phyloP scores from a whole-genome alignment of 768 basidiomycete species.

The Leccinum fibrillosum region DNA sequence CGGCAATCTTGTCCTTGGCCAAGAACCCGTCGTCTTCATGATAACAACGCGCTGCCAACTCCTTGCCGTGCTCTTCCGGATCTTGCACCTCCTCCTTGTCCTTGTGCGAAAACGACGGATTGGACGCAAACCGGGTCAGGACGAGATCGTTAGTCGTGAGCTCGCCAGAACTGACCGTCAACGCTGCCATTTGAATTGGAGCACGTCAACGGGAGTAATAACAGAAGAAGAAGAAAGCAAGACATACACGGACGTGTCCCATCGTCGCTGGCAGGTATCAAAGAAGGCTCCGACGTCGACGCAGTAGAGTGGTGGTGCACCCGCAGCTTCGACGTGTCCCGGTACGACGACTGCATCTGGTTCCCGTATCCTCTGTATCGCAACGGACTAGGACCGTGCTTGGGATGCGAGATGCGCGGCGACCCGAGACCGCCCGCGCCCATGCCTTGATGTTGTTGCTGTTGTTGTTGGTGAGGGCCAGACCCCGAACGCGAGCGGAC shows the following conservation, averaged over 20 bases:
- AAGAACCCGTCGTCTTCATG: slow-evolving; percentile 83
- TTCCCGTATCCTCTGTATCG: slow-evolving; percentile 39
- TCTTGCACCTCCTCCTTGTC: slow-evolving; percentile 61
- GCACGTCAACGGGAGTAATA: slow-evolving; percentile 10
- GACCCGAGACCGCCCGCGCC: slow-evolving; percentile 21
- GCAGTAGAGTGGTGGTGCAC: slow-evolving; percentile 69
- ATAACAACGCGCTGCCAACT: slow-evolving; percentile 77
- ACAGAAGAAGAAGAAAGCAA: slow-evolving; percentile 12
- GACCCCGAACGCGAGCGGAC: slow-evolving; percentile 30
- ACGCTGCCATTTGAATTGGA: slow-evolving; percentile 12
- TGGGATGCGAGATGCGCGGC: slow-evolving; percentile 33
- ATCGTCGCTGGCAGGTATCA: slow-evolving; percentile 55
- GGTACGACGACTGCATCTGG: slow-evolving; percentile 37
- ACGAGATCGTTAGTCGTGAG: slow-evolving; percentile 48
- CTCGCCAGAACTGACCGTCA: slow-evolving; percentile 47
- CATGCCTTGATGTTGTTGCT: slow-evolving; percentile 21
- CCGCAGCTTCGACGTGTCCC: slow-evolving; percentile 46
- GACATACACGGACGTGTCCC: slow-evolving; percentile 44
- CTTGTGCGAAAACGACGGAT: slow-evolving; percentile 34
- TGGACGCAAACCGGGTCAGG: slow-evolving; percentile 45
- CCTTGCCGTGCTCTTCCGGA: slow-evolving; percentile 61
- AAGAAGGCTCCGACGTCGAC: slow-evolving; percentile 81
- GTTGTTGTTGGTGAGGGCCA: slow-evolving; percentile 19
- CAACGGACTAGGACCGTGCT: slow-evolving; percentile 42
- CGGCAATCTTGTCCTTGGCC: slow-evolving; percentile 84